Conservation (phyloP, 2,329 filamentous ascomycete genomes). For the Botrytis paeoniae region DNA sequence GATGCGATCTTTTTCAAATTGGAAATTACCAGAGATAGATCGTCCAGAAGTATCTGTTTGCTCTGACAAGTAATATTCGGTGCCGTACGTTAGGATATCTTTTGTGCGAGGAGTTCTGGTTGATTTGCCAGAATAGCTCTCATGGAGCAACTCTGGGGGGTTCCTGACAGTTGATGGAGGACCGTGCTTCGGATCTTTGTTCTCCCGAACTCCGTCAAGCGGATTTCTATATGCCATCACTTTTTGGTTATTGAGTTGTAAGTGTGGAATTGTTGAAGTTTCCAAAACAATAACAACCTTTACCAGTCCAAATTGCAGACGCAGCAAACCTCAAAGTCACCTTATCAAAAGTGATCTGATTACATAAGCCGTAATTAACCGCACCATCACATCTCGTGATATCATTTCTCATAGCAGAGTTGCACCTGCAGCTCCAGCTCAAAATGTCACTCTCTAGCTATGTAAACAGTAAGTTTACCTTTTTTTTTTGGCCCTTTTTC, state of each 20-base stretch:
- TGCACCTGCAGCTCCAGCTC: slow-evolving; percentile 23
- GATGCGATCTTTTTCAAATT: background rate
- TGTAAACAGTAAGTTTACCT: slow-evolving; percentile 49
- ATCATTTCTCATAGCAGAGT: slow-evolving; percentile 30
- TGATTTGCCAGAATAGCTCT: background rate
- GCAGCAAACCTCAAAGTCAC: background rate
- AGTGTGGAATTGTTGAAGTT: background rate
- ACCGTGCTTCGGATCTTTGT: background rate
- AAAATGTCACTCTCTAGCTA: slow-evolving; percentile 52
- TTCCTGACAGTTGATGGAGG: background rate
- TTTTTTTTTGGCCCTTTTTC: background rate
- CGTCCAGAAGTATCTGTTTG: background rate
- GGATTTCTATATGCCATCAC: background rate
- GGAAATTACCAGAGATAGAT: background rate
- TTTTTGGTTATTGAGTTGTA: background rate
- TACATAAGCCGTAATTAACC: background rate
- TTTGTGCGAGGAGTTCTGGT: background rate
- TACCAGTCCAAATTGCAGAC: background rate
- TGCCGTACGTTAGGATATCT: background rate
- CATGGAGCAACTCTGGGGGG: background rate
- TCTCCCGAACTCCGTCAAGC: background rate
- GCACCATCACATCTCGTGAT: background rate
- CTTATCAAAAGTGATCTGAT: background rate
- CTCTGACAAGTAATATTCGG: background rate
- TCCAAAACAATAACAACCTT: background rate